Base-by-base conservation (phyloP, 2,329 filamentous ascomycete genomes). In the Cryoendolithus antarcticus region DNA sequence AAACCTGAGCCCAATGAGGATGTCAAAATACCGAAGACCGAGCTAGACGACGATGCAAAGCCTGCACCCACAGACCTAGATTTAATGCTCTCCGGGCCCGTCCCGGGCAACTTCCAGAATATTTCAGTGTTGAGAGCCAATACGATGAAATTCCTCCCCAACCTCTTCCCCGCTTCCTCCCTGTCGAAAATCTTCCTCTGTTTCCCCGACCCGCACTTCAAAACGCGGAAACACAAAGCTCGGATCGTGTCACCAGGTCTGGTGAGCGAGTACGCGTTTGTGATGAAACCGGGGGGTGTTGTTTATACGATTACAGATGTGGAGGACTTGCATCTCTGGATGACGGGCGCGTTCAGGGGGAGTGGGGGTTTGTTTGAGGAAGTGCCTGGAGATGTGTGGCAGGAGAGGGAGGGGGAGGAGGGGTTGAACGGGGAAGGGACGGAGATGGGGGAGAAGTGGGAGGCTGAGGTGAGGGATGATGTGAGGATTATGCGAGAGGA, bases 141-240 rank as follows among this genome's bases (percentile, higher is more conserved):
- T 65, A 85, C 86, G 4, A 98, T 98, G 91, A 98, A 98, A 61
- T 98, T 96, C 62, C 69, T 98, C n/a, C 89, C 91, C 45, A 96
- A 98, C 58, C 94, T 95, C 70, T 96, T 98, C 69, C 67, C 64
- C 39, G 82, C 80, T 54, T 70, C 65, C 9, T 88, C 95, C 58
- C 75, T 98, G 10, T 75, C 72, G 46, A 93, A 93, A 58, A 84
- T 96, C 57, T 98, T 98, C 62, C 83, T 98, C 52, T 98, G 91
- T 67, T 98, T 98, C 58, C 91, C 91, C 0, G 91, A 98, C 55
- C 91, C 91, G 43, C 91, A 98, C 63, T 98, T 98, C 70, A 98
- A 98, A 64, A 77, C 85, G 9, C 75, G 89, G 46, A 98, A 98
- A 63, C 91, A 96, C 68, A 98, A 98, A 65, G 88, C 88, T 30